These are phyloP conservation scores for Sporothrix euskadiensis DNA, from an alignment of 2,329 filamentous ascomycete genomes.

Conservation along the genomic window DNA sequence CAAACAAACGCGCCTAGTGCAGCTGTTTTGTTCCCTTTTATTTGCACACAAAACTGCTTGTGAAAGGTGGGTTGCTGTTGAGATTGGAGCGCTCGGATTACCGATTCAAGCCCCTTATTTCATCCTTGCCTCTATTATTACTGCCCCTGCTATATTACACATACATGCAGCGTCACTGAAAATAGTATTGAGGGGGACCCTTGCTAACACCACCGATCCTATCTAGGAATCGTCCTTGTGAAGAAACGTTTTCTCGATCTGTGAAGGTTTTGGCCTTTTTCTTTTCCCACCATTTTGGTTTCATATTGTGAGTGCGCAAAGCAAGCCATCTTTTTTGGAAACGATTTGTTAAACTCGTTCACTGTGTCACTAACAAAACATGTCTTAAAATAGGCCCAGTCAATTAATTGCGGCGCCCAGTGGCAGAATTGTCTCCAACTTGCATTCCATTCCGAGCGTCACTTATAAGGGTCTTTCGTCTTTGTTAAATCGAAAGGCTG, in stretches of 20 bases:
- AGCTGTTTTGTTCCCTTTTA: not conserved
- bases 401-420: not conserved
- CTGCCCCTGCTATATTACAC: conserved; percentile 18
- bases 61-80: conserved; percentile 24
- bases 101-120: conserved; percentile 22
- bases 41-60: not conserved
- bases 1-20: not conserved
- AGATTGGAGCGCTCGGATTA: conserved; percentile 17
- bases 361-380: conserved; percentile 18
- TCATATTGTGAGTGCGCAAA: conserved; percentile 17
- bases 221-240: not conserved
- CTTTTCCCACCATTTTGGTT: not conserved
- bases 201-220: conserved; percentile 23
- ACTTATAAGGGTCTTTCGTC: not conserved
- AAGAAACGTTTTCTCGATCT: conserved; percentile 3
- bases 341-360: not conserved
- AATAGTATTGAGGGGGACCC: conserved; percentile 17
- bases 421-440: conserved; percentile 1
- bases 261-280: not conserved
- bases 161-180: not conserved
- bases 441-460: conserved; percentile 5
- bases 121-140: conserved; percentile 12
- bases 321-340: not conserved
- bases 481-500: not conserved
- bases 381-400: not conserved